Evolutionary conservation across 1,284 basidiomycete genomes (phyloP), one percentile per base, ranked within the genome.

Genomic region (Cerioporus squamosus): DNA sequence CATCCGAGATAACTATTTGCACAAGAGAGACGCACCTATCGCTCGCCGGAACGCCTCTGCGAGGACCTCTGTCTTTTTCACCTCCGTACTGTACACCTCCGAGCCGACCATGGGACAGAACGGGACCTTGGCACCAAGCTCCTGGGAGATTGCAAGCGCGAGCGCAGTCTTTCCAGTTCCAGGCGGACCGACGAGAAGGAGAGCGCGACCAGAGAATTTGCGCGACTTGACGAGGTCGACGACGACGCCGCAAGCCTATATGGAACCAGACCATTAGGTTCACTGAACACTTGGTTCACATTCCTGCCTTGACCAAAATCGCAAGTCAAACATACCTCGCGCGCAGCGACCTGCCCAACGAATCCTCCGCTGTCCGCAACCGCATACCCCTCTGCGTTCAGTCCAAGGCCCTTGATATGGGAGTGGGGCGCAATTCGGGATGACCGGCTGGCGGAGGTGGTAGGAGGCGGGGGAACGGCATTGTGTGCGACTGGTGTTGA

Each of bases 11-110:
- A 20, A 44, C 40, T 36, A 9, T 6, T 31, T 17, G 24, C 26
- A 5, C 24, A 24, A 17, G 39, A 24, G 8, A 23, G 10, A 79
- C 91, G 71, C 72, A 95, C 96, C 97, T 60, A 99, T 99, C 10
- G 97, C 96, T 65, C 97, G 81, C 57, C 97, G 83, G 77, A 99
- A 99, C 51, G 90, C 88, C 75, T 98, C 96, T 59, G 95, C 94
- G n/a, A 99, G 79, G 2, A 98, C 96, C 74, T 99, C 97, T 0
- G 97, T 99, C 84, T 99, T 99, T 81, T 98, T 99, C 55, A 99
- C 95, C 75, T 99, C 97, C 9, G 93, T 89, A 53, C 91, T 94
- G 75, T 97, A 99, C 61, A 99, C 97, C 75, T 99, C 97, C 6
- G 90, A 93, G 1, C 96, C 97, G 23, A 98, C 97, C 93, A 98